Percentiles rank a stretch among this genome's conserved stretches.
Conservation (phyloP, 495 filamentous ascomycete genomes). For the Glonium stellatum region DNA sequence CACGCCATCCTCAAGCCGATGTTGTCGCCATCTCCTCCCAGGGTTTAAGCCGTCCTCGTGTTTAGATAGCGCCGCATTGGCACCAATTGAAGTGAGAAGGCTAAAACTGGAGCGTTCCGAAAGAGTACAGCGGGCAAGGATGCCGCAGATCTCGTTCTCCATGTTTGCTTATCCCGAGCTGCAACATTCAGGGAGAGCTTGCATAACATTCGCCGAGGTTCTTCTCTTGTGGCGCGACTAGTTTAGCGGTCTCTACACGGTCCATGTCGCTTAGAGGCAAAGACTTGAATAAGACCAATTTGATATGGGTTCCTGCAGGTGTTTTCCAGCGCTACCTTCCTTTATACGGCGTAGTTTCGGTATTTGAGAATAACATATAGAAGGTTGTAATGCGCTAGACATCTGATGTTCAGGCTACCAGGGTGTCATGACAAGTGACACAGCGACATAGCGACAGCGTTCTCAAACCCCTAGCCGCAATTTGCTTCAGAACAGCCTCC, state of each 20-base stretch:
- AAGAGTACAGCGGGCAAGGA: not conserved
- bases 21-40: constrained; percentile 14
- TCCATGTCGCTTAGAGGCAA: too few species aligned
- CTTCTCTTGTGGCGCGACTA: not conserved
- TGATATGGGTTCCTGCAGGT: too few species aligned
- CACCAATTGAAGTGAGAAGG: constrained; percentile 5
- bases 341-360: too few species aligned
- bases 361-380: too few species aligned
- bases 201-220: not conserved
- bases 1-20: not conserved
- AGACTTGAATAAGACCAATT: too few species aligned
- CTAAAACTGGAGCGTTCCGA: not conserved
- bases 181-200: not conserved
- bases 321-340: too few species aligned
- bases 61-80: not conserved
- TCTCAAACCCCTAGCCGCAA: too few species aligned
- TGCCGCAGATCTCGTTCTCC: not conserved
- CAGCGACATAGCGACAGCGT: too few species aligned
- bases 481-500: too few species aligned
- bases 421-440: too few species aligned
- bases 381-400: too few species aligned
- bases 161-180: not conserved
- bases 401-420: too few species aligned
- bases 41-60: not conserved
- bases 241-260: not conserved